Conservation (phyloP, 2,329 filamentous ascomycete species). For the Venturia asperata region DNA sequence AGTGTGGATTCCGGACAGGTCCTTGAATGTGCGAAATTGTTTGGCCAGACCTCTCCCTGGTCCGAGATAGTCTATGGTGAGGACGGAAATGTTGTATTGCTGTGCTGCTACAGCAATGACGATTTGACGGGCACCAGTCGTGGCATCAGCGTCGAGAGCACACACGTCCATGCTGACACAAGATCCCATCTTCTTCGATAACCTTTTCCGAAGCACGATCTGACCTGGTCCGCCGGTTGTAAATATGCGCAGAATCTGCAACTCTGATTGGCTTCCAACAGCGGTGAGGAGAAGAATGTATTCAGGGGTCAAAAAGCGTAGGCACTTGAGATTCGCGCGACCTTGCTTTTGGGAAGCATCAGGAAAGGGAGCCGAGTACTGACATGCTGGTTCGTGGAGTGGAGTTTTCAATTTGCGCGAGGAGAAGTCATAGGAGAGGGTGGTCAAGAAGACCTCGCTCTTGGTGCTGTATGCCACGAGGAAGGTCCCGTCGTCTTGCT, state of each 20-base stretch:
- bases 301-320: conserved; percentile 50
- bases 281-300: conserved; percentile 52
- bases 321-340: conserved; percentile 47
- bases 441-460: conserved; percentile 63
- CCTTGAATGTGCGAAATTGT: conserved; percentile 44
- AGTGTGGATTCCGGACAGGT: conserved; percentile 49
- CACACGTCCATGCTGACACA: conserved; percentile 73
- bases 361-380: conserved; percentile 37
- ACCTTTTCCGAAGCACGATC: conserved; percentile 46
- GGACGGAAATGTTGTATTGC: conserved; percentile 70
- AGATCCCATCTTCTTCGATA: conserved; percentile 63
- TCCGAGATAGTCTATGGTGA: conserved; percentile 55
- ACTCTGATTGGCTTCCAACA: conserved; percentile 47
- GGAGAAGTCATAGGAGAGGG: conserved; percentile 46
- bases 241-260: conserved; percentile 53
- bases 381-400: conserved; percentile 38
- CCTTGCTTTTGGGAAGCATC: conserved; percentile 31
- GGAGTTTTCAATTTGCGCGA: conserved; percentile 32
- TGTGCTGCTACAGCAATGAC: conserved; percentile 73
- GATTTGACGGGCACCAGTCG: conserved; percentile 63
- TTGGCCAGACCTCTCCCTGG: conserved; percentile 37
- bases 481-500: conserved; percentile 56
- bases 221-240: conserved; percentile 48
- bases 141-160: conserved; percentile 51
- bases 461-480: conserved; percentile 73